Evolutionary conservation across 192 early-diverging fungal species (phyloP).

Genomic region (Coemansia sp.): DNA sequence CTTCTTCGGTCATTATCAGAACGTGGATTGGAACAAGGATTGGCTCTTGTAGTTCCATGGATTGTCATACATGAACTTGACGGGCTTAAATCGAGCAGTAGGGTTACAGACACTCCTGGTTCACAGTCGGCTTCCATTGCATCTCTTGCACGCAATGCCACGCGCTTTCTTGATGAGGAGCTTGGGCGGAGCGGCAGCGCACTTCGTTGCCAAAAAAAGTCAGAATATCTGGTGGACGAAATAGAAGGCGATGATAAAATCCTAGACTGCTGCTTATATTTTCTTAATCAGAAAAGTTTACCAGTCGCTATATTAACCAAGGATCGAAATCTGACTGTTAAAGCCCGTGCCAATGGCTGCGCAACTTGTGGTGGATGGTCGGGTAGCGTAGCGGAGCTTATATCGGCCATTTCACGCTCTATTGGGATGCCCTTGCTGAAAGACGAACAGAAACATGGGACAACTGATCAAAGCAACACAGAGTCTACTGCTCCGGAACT

Average conservation of each 20-base stretch:
- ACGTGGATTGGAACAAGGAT: background rate
- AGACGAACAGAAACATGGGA: background rate
- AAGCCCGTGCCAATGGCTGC: slow-evolving; percentile 39
- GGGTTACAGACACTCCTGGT: background rate
- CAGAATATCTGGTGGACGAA: slow-evolving; percentile 38
- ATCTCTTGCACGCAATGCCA: slow-evolving; percentile 27
- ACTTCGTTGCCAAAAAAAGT: slow-evolving; percentile 34
- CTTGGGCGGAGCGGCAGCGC: slow-evolving; percentile 22
- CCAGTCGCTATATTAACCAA: slow-evolving; percentile 37
- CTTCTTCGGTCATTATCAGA: slow-evolving; percentile 18
- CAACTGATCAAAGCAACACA: background rate
- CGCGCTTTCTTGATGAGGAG: slow-evolving; percentile 28
- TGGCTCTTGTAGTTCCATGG: slow-evolving; percentile 41
- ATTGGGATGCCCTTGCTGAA: background rate
- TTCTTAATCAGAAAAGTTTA: slow-evolving; percentile 25
- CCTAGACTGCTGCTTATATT: slow-evolving; percentile 47
- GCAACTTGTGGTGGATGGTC: slow-evolving; percentile 35
- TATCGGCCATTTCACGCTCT: slow-evolving; percentile 12
- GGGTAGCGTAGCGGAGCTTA: slow-evolving; percentile 7
- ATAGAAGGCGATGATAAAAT: slow-evolving; percentile 37
- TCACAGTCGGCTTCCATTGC: background rate
- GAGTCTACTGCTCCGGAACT: background rate
- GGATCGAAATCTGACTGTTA: slow-evolving; percentile 40
- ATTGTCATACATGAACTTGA: slow-evolving; percentile 44
- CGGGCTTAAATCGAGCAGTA: slow-evolving; percentile 23